Conservation (phyloP, 176 grass and related monocot species). For the Cenchrus americanus region DNA sequence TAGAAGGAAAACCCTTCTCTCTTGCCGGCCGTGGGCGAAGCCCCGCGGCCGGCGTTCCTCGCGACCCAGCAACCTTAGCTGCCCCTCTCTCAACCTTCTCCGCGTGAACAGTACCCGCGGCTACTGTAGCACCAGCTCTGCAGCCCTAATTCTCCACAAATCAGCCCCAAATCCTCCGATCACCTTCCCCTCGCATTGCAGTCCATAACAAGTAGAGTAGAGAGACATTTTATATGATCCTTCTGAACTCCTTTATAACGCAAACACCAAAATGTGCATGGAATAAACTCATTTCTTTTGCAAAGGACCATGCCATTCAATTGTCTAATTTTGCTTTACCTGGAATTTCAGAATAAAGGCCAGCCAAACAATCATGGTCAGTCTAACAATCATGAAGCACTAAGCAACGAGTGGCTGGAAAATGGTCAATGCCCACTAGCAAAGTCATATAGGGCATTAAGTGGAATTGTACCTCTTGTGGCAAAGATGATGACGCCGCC, state of each 20-base stretch:
- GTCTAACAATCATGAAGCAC: constrained; percentile 63
- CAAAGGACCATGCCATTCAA: neutral
- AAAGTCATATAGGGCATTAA: constrained; percentile 69
- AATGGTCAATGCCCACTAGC: constrained; percentile 78
- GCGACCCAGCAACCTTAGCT: too few relatives aligned
- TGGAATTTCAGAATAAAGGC: constrained; percentile 61
- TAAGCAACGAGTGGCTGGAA: constrained; percentile 80
- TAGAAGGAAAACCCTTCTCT: too few relatives aligned
- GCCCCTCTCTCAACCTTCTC: too few relatives aligned
- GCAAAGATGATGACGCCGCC: constrained; percentile 72
- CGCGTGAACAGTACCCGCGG: too few relatives aligned
- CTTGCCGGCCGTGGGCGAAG: too few relatives aligned
- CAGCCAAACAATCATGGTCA: constrained; percentile 53
- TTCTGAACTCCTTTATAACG: neutral
- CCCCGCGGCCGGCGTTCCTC: too few relatives aligned
- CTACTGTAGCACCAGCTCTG: too few relatives aligned
- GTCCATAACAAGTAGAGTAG: too few relatives aligned
- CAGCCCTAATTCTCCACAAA: too few relatives aligned
- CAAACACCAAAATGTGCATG: neutral
- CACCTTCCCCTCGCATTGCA: too few relatives aligned
- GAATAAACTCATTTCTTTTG: neutral
- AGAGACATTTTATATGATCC: neutral
- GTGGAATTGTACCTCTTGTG: constrained; percentile 68
- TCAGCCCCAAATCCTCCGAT: too few relatives aligned
- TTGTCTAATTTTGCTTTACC: constrained; percentile 29